Percentiles rank a stretch among this genome's conserved stretches.
These are phyloP conservation scores for Leccinum subrobustum DNA, from an alignment of 1,284 basidiomycete species.

Conservation along the genomic window DNA sequence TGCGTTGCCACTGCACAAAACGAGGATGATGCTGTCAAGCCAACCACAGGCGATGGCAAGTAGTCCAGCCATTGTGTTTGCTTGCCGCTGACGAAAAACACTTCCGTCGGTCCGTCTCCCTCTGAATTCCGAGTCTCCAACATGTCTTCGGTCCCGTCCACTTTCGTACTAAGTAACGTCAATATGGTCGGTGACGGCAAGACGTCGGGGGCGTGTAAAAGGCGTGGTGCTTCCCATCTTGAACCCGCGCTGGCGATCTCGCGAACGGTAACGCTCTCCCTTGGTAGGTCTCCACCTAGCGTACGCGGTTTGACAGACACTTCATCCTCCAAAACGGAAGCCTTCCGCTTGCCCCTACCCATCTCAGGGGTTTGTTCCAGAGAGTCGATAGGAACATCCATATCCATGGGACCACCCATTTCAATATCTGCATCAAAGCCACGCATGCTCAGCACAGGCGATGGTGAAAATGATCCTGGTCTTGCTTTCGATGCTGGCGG, in stretches of 20 bases:
- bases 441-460: slow-evolving; percentile 26
- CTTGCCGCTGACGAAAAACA: slow-evolving; percentile 62
- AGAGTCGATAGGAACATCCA: slow-evolving; percentile 38
- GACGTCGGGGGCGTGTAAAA: slow-evolving; percentile 26
- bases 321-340: slow-evolving; percentile 47
- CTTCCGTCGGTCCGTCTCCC: slow-evolving; percentile 63
- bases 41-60: slow-evolving; percentile 66
- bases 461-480: slow-evolving; percentile 27
- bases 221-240: slow-evolving; percentile 23
- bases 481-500: slow-evolving; percentile 17
- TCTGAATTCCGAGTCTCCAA: slow-evolving; percentile 83
- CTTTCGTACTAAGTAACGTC: slow-evolving; percentile 53
- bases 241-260: slow-evolving; percentile 43
- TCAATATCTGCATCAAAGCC: slow-evolving; percentile 35
- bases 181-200: slow-evolving; percentile 54
- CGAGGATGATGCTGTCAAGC: slow-evolving; percentile 57
- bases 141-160: slow-evolving; percentile 67
- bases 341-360: slow-evolving; percentile 50
- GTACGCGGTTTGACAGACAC: slow-evolving; percentile 52
- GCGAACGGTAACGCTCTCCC: slow-evolving; percentile 48
- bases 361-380: slow-evolving; percentile 27
- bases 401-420: slow-evolving; percentile 30
- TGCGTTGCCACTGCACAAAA: slow-evolving; percentile 79
- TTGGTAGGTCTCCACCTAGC: slow-evolving; percentile 66
- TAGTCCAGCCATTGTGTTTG: slow-evolving; percentile 88